These are phyloP conservation scores for Paxillus ammoniavirescens DNA, from an alignment of 768 basidiomycete genomes.

Conservation along the genomic window DNA sequence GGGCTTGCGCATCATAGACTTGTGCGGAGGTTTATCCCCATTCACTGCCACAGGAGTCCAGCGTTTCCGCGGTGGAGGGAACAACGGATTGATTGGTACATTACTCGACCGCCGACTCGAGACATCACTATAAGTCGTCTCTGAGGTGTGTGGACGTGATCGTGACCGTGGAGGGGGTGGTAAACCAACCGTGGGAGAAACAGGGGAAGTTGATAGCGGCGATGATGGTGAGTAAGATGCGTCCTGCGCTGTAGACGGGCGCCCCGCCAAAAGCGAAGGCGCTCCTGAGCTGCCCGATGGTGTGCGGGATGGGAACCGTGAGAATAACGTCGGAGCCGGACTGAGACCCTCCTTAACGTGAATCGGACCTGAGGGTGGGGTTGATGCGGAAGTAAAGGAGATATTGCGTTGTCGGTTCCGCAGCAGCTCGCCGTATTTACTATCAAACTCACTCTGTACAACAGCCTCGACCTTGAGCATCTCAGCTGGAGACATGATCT, in stretches of 20 bases:
- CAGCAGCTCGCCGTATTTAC: slow-evolving; percentile 14
- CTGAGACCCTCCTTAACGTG: slow-evolving; percentile 27
- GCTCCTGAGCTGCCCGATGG: slow-evolving; percentile 16
- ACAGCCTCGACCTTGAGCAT: slow-evolving; percentile 60
- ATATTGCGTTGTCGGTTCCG: slow-evolving; percentile 33
- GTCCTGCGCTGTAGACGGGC: slow-evolving; percentile 39
- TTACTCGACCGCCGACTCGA: slow-evolving; percentile 22
- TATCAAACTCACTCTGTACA: slow-evolving; percentile 33
- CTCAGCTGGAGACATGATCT: slow-evolving; percentile 67
- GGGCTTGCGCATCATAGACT: slow-evolving; percentile 61
- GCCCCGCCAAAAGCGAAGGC: slow-evolving; percentile 18
- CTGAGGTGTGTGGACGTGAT: slow-evolving; percentile 11
- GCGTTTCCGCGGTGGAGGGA: slow-evolving; percentile 27
- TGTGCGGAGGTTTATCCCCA: slow-evolving; percentile 43
- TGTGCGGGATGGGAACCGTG: slow-evolving; percentile 18
- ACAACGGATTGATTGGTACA: slow-evolving; percentile 34
- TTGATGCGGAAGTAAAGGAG: slow-evolving; percentile 41
- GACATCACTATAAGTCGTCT: slow-evolving; percentile 1
- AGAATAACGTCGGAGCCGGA: slow-evolving; percentile 29
- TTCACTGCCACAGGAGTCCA: not conserved
- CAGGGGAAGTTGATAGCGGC: slow-evolving; percentile 28
- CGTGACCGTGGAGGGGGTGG: slow-evolving; percentile 55
- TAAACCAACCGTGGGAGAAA: slow-evolving; percentile 32
- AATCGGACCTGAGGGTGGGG: slow-evolving; percentile 30
- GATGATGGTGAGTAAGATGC: slow-evolving; percentile 4